Percentiles rank a stretch among this genome's conserved stretches.
Conservation (phyloP, 345 rosid species). For the Iberis pinnata region DNA sequence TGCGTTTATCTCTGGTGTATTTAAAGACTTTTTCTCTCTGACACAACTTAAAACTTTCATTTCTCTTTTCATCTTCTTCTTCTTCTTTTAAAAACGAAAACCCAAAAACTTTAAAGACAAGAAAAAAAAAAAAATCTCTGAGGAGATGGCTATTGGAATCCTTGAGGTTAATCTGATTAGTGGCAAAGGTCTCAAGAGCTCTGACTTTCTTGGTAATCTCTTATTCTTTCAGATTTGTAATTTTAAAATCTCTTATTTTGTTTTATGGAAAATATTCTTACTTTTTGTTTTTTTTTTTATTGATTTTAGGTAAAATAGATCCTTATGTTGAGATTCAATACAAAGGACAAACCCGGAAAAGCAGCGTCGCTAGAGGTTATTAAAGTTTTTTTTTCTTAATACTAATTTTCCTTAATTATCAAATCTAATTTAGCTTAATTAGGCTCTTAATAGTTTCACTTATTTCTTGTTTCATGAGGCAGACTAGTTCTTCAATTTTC, state of each 20-base stretch:
- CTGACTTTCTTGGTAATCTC: constrained; percentile 55
- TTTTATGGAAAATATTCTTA: too few relatives aligned
- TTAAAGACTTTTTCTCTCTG: background rate
- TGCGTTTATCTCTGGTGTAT: constrained; percentile 19
- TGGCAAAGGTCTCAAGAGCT: constrained; percentile 58
- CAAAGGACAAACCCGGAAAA: constrained; percentile 62
- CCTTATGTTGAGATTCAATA: constrained; percentile 66
- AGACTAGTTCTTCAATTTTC: too few relatives aligned
- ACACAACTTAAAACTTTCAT: background rate
- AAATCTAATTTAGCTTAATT: background rate
- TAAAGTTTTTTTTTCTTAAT: too few relatives aligned
- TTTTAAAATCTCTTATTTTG: too few relatives aligned
- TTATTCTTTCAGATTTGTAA: background rate
- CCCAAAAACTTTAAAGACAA: background rate
- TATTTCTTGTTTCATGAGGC: too few relatives aligned
- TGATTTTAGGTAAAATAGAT: constrained; percentile 48
- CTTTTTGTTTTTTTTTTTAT: background rate
- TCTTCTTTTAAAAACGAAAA: background rate
- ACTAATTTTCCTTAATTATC: background rate
- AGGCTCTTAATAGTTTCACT: too few relatives aligned
- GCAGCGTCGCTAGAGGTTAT: constrained; percentile 72
- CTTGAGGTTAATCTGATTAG: constrained; percentile 57
- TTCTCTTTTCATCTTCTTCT: background rate
- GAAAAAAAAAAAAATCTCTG: background rate
- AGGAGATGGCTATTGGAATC: constrained; percentile 53